Base-by-base conservation (phyloP, 2,329 filamentous ascomycete species). In the Alternaria longipes region DNA sequence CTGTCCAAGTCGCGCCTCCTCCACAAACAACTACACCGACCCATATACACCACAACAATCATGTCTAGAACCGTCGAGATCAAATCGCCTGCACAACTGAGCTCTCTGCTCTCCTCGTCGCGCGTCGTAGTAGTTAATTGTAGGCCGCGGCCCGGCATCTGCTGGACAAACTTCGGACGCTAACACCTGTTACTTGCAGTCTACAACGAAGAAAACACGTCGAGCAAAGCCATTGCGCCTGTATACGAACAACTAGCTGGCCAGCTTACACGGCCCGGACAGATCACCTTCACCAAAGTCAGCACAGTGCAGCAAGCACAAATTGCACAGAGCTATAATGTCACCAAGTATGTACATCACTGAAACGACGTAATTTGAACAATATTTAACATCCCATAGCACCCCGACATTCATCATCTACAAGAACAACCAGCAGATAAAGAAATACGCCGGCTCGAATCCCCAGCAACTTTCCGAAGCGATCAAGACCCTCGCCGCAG, bases 351-450 rank as follows among this genome's bases (percentile, higher is more conserved):
- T 70, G 85, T 78, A 32, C 20, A 52, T 16, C 18, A 42, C 34
- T 30, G 54, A 32, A 28, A n/a, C 30, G 22, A 58, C 14, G 42
- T 53, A 34, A 36, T 18, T 66, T 71, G 46, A 62, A 72, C 41
- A 8, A 56, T 41, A 20, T 34, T 30, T 54, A 24, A 50, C 46
- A 14, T 36, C 24, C 7, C 5, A 24, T 20, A 86, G 85, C 66
- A 94, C 94, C 75, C 95, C 95, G 8, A 97, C 94, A n/a, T 97
- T 98, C 79, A 86, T 98, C 74, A 86, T 97, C 74, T 84, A 84
- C 83, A 90, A 90, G 71, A 86, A 90, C 74, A 90, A 89, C 69
- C 84, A 87, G 65, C 82, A 89, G 58, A 85, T 88, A 47, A 86
- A 90, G 54, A 90, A 87, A 71, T 86, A 95, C 62, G 85, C 87